Evolutionary conservation across 208 protist genomes (phyloP).

Genomic region (Crithidia thermophila): DNA sequence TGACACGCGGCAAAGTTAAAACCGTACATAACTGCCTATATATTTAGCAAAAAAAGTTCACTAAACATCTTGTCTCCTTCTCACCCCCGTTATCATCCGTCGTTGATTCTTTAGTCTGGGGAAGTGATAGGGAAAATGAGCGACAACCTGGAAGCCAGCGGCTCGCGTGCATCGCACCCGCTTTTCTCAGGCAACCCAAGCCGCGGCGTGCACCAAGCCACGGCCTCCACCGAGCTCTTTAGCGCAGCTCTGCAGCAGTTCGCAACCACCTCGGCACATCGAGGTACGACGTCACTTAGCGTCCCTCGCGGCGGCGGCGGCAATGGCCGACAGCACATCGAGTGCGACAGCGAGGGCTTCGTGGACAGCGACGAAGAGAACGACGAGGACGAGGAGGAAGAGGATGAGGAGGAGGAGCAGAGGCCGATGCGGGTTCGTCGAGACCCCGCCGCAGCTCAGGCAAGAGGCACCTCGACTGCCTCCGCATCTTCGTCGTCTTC

Average conservation of each 20-base stretch:
- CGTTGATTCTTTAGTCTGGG: too few species aligned
- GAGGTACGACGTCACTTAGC: background rate
- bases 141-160: constrained; percentile 16
- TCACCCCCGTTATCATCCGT: too few species aligned
- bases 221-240: constrained; percentile 9
- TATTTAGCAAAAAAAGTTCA: too few species aligned
- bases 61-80: background rate
- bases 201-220: background rate
- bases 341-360: constrained; percentile 30
- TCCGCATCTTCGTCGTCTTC: constrained; percentile 12
- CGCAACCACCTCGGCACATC: background rate
- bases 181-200: background rate
- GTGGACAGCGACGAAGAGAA: constrained; percentile 22
- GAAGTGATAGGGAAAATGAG: too few species aligned
- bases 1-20: too few species aligned
- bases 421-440: background rate
- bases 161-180: background rate
- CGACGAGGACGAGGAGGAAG: background rate
- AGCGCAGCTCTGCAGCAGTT: constrained; percentile 21
- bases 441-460: too few species aligned
- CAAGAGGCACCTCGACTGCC: too few species aligned
- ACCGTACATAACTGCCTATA: too few species aligned
- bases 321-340: constrained; percentile 7
- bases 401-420: background rate
- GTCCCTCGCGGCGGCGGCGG: background rate